These are phyloP conservation scores for Coemansia sp. DNA, from an alignment of 192 early-diverging fungal species.

Conservation along the genomic window DNA sequence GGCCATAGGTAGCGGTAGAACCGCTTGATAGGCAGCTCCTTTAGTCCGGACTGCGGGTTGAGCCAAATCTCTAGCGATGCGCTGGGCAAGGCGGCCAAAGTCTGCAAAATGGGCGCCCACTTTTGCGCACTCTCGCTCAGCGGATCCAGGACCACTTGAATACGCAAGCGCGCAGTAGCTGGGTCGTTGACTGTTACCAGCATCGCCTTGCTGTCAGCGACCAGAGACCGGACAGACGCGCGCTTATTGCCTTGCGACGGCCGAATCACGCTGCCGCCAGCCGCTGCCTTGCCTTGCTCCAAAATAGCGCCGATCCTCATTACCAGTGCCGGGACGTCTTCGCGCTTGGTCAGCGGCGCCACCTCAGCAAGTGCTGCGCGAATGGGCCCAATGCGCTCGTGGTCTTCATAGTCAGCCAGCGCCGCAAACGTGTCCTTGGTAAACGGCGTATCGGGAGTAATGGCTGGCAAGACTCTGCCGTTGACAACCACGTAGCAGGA, in stretches of 20 bases:
- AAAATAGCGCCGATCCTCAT: slow-evolving; percentile 27
- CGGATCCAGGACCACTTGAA: slow-evolving; percentile 73
- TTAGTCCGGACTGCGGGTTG: slow-evolving; percentile 56
- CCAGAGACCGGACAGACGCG: slow-evolving; percentile 13
- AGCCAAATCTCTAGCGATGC: slow-evolving; percentile 70
- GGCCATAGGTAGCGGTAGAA: slow-evolving; percentile 89
- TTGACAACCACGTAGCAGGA: slow-evolving; percentile 58
- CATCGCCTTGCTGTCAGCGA: slow-evolving; percentile 4
- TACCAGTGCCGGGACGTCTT: slow-evolving; percentile 5
- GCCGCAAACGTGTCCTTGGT: slow-evolving; percentile 57
- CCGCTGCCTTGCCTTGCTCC: slow-evolving; percentile 19
- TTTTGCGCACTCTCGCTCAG: slow-evolving; percentile 77
- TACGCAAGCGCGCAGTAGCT: slow-evolving; percentile 26
- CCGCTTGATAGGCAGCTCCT: slow-evolving; percentile 75
- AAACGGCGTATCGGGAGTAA: slow-evolving; percentile 50
- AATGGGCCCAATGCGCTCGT: slow-evolving; percentile 49
- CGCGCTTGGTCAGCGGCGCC: background rate
- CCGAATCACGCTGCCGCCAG: slow-evolving; percentile 23
- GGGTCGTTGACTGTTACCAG: slow-evolving; percentile 13
- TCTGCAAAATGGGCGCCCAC: slow-evolving; percentile 69
- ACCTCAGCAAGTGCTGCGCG: slow-evolving; percentile 13
- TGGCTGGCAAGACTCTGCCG: slow-evolving; percentile 57
- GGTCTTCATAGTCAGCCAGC: slow-evolving; percentile 61
- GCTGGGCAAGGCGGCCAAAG: slow-evolving; percentile 61
- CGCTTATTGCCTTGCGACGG: slow-evolving; percentile 3